Conservation (phyloP, 768 basidiomycete genomes). For the Auricularia sp. region DNA sequence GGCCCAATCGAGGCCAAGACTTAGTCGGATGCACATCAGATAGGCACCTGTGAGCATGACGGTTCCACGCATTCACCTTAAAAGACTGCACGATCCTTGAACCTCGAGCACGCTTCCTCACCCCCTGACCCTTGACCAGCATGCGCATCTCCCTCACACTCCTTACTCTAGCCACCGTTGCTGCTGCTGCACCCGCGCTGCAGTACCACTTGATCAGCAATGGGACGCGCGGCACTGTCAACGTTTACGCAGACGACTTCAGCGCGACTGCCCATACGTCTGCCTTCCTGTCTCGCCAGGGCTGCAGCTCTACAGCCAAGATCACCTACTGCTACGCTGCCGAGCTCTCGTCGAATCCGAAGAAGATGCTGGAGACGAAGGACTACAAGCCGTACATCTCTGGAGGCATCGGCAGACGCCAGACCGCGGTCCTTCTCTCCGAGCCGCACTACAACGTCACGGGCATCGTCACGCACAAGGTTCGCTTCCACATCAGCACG, state of each 20-base stretch:
- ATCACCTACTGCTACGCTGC: background rate
- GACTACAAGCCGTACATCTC: background rate
- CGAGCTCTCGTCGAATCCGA: background rate
- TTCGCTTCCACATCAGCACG: conserved; percentile 1
- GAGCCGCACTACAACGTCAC: background rate
- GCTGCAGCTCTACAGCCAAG: background rate
- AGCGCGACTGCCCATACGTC: background rate
- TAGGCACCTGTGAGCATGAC: too few species aligned
- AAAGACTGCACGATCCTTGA: too few species aligned
- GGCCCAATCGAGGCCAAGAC: too few species aligned
- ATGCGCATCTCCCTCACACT: too few species aligned
- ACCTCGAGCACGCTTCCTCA: too few species aligned
- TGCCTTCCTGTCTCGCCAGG: background rate
- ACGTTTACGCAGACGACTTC: background rate
- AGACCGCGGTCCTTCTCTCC: background rate
- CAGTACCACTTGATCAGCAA: background rate
- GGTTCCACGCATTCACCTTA: too few species aligned
- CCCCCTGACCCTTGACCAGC: too few species aligned
- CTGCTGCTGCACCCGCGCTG: too few species aligned
- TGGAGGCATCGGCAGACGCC: background rate
- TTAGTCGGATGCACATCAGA: too few species aligned
- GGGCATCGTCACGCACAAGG: background rate
- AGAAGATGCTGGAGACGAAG: background rate
- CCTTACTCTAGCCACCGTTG: too few species aligned
- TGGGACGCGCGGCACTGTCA: background rate